Percentiles rank a stretch among this genome's conserved stretches.
Evolutionary conservation across 257 asterid species (phyloP).

Genomic region (Solanum chilense): DNA sequence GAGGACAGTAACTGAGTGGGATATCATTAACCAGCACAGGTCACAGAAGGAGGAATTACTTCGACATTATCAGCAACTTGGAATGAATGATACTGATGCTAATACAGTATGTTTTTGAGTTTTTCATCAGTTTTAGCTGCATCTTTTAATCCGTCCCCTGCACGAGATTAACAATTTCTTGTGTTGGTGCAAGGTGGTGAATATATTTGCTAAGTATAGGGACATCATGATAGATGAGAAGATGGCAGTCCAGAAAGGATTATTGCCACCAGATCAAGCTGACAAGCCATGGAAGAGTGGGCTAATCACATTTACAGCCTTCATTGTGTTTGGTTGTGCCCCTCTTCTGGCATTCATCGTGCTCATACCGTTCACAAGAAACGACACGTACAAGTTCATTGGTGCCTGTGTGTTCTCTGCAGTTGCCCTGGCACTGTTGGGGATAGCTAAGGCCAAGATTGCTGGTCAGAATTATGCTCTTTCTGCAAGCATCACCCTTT

Average conservation of each 20-base stretch:
- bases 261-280: conserved; percentile 24
- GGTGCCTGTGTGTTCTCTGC: conserved; percentile 57
- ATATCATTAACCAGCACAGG: conserved; percentile 26
- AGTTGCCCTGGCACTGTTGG: conserved; percentile 39
- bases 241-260: conserved; percentile 33
- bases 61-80: conserved; percentile 34
- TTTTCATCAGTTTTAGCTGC: neutral
- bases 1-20: conserved; percentile 48
- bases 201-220: conserved; percentile 39
- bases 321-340: conserved; percentile 41
- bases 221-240: conserved; percentile 43
- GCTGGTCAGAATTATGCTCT: conserved; percentile 36
- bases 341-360: conserved; percentile 49
- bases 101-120: conserved; percentile 8
- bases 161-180: neutral
- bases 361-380: conserved; percentile 48
- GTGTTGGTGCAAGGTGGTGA: conserved; percentile 25
- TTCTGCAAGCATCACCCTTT: conserved; percentile 26
- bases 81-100: conserved; percentile 47
- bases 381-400: conserved; percentile 28
- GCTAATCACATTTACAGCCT: conserved; percentile 38
- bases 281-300: conserved; percentile 69
- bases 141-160: neutral
- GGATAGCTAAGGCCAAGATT: conserved; percentile 48
- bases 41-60: conserved; percentile 30